Evolutionary conservation across 2,329 filamentous ascomycete genomes (phyloP).

Genomic region (Trichoderma endophyticum): DNA sequence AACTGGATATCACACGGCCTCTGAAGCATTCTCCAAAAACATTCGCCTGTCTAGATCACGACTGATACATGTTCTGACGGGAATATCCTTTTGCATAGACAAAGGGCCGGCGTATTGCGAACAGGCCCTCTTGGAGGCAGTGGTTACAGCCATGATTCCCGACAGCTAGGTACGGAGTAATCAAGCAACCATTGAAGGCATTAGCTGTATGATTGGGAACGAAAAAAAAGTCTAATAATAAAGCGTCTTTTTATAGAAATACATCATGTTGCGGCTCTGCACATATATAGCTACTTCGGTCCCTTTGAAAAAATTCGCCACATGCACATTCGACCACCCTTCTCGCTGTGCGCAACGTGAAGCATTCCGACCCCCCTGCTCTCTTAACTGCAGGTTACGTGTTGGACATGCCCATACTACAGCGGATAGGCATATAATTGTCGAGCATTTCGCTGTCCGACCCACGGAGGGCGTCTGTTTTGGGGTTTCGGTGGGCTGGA

Average conservation of each 20-base stretch:
- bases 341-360: neutral
- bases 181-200: neutral
- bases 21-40: neutral
- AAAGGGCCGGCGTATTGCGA: conserved; percentile 9
- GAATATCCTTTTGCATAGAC: conserved; percentile 8
- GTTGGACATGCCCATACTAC: neutral
- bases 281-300: neutral
- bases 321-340: neutral
- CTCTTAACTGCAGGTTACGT: neutral
- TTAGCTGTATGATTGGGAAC: neutral
- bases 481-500: neutral
- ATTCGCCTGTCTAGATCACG: conserved; percentile 5
- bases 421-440: neutral
- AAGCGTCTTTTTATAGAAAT: neutral
- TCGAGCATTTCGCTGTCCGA: neutral
- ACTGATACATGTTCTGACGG: neutral
- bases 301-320: neutral
- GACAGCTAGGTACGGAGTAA: neutral
- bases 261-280: neutral
- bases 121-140: neutral
- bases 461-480: neutral
- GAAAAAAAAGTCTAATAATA: neutral
- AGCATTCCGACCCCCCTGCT: neutral
- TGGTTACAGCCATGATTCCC: neutral
- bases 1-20: neutral